These are phyloP conservation scores for Rhodotorula sp. DNA, from an alignment of 1,284 basidiomycete genomes.

Conservation along the genomic window DNA sequence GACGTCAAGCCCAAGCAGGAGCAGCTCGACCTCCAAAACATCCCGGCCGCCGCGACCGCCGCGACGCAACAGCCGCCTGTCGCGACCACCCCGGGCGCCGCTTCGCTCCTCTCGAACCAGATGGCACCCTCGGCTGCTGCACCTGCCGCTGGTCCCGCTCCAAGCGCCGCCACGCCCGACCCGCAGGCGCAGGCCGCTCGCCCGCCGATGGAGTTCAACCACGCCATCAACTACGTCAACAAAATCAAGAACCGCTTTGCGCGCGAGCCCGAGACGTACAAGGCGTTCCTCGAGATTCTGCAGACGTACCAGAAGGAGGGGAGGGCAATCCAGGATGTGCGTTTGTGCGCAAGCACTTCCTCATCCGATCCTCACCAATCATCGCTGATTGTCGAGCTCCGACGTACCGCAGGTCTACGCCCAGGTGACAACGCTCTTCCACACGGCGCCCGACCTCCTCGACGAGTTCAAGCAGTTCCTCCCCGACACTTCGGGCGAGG, in stretches of 20 bases:
- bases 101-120: constrained; percentile 20
- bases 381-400: constrained; percentile 27
- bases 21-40: background rate
- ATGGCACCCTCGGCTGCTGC: constrained; percentile 9
- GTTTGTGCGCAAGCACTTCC: background rate
- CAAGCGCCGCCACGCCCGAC: constrained; percentile 11
- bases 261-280: constrained; percentile 93
- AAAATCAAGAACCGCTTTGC: constrained; percentile 95
- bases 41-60: background rate
- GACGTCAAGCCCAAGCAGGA: constrained; percentile 10
- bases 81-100: constrained; percentile 32
- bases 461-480: constrained; percentile 95
- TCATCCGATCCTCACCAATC: background rate
- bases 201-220: constrained; percentile 81
- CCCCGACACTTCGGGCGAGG: constrained; percentile 61
- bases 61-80: constrained; percentile 7
- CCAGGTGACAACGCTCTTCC: constrained; percentile 89
- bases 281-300: constrained; percentile 95
- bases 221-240: constrained; percentile 97
- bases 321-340: constrained; percentile 78
- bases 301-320: constrained; percentile 98
- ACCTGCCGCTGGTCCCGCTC: background rate
- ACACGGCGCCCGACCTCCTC: constrained; percentile 85
- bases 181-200: constrained; percentile 6
- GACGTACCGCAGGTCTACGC: constrained; percentile 77